Conservation (phyloP, 306 rosid species). For the Biancaea sappan region DNA sequence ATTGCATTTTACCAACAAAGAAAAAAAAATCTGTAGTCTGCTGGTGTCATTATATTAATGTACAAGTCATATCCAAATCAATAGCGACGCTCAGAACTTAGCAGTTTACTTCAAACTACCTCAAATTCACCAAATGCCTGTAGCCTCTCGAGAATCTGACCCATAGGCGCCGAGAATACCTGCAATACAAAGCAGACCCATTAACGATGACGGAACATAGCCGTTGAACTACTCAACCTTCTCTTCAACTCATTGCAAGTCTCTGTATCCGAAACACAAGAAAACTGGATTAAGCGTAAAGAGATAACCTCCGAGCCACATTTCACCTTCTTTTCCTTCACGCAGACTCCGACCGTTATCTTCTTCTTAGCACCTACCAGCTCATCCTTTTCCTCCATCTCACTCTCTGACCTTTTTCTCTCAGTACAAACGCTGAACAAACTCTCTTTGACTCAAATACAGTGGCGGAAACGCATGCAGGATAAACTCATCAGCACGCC, state of each 20-base stretch:
- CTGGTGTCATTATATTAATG: neutral
- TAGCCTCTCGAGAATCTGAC: conserved; percentile 80
- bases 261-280: conserved; percentile 25
- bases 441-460: neutral
- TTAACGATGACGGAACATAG: conserved; percentile 36
- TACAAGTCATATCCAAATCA: conserved; percentile 33
- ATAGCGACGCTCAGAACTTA: conserved; percentile 15
- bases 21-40: conserved; percentile 1
- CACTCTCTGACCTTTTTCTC: conserved; percentile 7
- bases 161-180: conserved; percentile 95
- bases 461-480: neutral
- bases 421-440: conserved; percentile 24
- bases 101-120: conserved; percentile 44
- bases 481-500: neutral
- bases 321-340: conserved; percentile 99
- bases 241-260: conserved; percentile 21
- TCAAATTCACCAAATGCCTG: conserved; percentile 96
- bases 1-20: neutral
- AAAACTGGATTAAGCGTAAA: conserved; percentile 33
- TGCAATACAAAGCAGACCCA: conserved; percentile 35
- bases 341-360: conserved; percentile 86
- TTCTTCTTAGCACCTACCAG: conserved; percentile 37
- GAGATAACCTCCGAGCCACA: conserved; percentile 71
- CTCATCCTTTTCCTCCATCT: conserved; percentile 38
- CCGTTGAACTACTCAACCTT: conserved; percentile 5